Evolutionary conservation across 2,329 filamentous ascomycete genomes (phyloP).

Genomic region (Lecanicillium sp.): DNA sequence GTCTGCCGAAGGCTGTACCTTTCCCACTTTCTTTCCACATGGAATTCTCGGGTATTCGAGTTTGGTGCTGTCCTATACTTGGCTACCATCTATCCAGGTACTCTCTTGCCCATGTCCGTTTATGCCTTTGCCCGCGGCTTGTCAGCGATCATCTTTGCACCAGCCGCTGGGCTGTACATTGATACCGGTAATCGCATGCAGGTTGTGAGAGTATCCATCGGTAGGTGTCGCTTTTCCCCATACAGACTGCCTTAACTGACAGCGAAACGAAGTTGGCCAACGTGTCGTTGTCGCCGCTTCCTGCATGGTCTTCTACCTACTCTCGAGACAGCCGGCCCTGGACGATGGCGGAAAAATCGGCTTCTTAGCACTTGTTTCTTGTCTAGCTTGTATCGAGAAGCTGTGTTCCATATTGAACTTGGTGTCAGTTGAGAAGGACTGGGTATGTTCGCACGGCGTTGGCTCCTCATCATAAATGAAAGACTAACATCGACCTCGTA

Average conservation of each 20-base stretch:
- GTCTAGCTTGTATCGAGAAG: slow-evolving; percentile 56
- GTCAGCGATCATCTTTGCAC: slow-evolving; percentile 50
- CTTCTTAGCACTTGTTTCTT: slow-evolving; percentile 21
- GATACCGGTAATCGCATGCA: slow-evolving; percentile 45
- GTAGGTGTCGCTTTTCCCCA: no score
- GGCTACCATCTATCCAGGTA: slow-evolving; percentile 46
- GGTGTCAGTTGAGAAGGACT: slow-evolving; percentile 64
- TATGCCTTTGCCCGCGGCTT: slow-evolving; percentile 57
- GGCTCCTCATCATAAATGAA: background rate
- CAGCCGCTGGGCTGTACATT: slow-evolving; percentile 50
- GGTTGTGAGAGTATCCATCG: slow-evolving; percentile 43
- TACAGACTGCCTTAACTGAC: background rate
- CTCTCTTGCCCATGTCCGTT: slow-evolving; percentile 58
- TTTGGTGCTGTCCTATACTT: slow-evolving; percentile 55
- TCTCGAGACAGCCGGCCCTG: slow-evolving; percentile 19
- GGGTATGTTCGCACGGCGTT: slow-evolving; percentile 35
- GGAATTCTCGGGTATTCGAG: slow-evolving; percentile 58
- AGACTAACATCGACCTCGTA: background rate
- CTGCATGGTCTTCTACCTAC: slow-evolving; percentile 36
- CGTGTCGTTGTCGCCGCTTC: slow-evolving; percentile 37
- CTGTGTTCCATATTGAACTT: slow-evolving; percentile 56
- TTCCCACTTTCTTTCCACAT: slow-evolving; percentile 55
- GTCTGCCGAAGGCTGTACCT: slow-evolving; percentile 49
- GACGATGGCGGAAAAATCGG: no score
- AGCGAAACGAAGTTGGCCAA: background rate